Base-by-base conservation (phyloP, 1,284 basidiomycete genomes). In the Irpex sp. region DNA sequence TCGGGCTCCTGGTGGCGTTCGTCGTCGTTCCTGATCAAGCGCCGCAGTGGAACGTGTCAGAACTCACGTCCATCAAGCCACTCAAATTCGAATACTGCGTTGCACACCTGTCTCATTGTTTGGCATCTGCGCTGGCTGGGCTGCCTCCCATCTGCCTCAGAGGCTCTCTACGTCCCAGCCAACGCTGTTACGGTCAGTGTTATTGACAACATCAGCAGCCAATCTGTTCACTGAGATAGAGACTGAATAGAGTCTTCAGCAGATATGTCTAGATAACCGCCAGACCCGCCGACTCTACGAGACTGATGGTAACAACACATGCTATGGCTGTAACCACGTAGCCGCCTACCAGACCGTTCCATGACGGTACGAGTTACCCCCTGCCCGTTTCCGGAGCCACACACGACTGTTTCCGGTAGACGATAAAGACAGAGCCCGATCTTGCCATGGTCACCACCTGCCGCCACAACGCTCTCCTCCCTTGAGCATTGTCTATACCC, bases 401-500 rank as follows among this genome's bases (percentile, higher is more conserved):
- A 17, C 37, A 58, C 35, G 36, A 26, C 55, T n/a, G 19, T 43
- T 15, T 15, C 31, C 9, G 11, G n/a, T n/a, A 19, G 31, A 35
- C 33, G 47, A 60, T 60, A 60, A 47, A 60, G 47, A 15, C 46
- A 26, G 31, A 19, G 19, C 13, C 37, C 46, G 9, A 31, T 35
- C 39, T 26, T 39, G 47, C n/a, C 39, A 35, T 31, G 46, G 26
- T 46, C 58, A 21, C 31, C 46, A 46, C 58, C 58, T 49, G 58
- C 50, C 26, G 59, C 33, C 46, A 37, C 50, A 36, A 55, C 53
- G 53, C 53, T 55, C 53, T 55, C 31, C 59, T 36, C 59, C 59
- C 59, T 43, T 17, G 57, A 55, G 53, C 53, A 21, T 58, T 58
- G 57, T 58, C 57, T 51, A 59, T 59, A 59, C 58, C 58, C 58